Conservation (phyloP, 2,329 filamentous ascomycete genomes). For the Ceratocystiopsis minuta region DNA sequence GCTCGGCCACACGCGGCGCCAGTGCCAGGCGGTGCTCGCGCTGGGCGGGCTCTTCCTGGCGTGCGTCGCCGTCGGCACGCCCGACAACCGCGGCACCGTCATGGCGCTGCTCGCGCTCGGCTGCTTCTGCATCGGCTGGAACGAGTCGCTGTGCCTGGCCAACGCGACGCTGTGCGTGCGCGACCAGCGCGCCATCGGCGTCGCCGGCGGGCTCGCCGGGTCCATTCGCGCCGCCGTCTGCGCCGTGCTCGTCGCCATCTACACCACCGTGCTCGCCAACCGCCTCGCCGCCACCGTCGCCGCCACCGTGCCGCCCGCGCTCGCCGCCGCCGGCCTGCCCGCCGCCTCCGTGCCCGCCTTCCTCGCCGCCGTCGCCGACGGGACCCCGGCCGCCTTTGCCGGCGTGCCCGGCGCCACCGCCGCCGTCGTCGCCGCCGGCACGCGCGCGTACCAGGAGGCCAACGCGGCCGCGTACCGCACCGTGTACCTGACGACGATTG, state of each 20-base stretch:
- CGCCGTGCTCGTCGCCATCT: constrained; percentile 20
- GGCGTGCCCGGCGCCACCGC: constrained; percentile 13
- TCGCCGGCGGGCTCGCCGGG: constrained; percentile 19
- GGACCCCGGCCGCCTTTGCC: constrained; percentile 5
- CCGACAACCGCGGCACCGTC: constrained; percentile 9
- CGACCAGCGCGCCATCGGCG: constrained; percentile 18
- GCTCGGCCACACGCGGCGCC: constrained; percentile 11
- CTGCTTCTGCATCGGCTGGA: constrained; percentile 14
- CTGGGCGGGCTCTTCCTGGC: constrained; percentile 12
- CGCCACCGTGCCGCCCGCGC: constrained; percentile 12
- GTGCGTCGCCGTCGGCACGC: constrained; percentile 4
- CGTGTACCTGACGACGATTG: constrained; percentile 14
- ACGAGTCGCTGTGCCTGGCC: too few species aligned
- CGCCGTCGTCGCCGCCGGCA: constrained; percentile 12
- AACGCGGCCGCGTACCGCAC: constrained; percentile 14
- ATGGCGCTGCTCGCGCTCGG: constrained; percentile 12
- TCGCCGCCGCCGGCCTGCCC: constrained; percentile 14
- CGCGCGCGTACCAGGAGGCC: constrained; percentile 13
- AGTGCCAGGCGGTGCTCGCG: constrained; percentile 12
- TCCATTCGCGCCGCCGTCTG: constrained; percentile 20
- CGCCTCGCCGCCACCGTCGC: constrained; percentile 12
- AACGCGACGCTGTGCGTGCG: constrained; percentile 12
- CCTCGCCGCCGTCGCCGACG: constrained; percentile 10
- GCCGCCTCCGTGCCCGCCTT: constrained; percentile 12
- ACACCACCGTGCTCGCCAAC: constrained; percentile 18